Base-by-base conservation (phyloP, 345 rosid species). In the Lepidium didymum region DNA sequence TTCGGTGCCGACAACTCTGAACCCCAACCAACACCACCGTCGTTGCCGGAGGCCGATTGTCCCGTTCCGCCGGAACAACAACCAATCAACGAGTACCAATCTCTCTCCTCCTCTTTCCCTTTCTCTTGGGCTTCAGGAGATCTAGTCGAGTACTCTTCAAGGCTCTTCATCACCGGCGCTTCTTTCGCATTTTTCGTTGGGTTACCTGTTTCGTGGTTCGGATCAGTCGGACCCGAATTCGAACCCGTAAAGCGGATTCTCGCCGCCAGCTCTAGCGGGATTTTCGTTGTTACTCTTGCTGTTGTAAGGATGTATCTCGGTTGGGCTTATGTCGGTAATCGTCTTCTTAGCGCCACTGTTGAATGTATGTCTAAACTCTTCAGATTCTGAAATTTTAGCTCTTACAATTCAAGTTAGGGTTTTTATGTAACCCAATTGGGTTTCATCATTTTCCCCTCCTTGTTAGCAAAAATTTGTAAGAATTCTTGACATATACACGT, bases 251-350 rank as follows among this genome's bases (percentile, higher is more conserved):
- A 76, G 69, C 77, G 77, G 60, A 33, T 86, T 35, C 79, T 90
- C 18, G 83, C 83, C 0, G 90, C 89, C 0, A 75, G 74, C 61
- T 84, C 93, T 2, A 92, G 98, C 46, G 98, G 98, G 70, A 54
- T 92, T 31, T 60, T 90, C 42, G 85, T 84, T 21, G 96, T 87
- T 11, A 90, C 91, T n/a, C 79, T 92, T 41, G 86, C 88, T n/a
- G 96, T 88, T 25, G 81, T 90, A 12, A 86, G 96, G 78, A 92
- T 92, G 98, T 92, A 90, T 69, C 81, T 92, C 23, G 98, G 98
- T 57, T 90, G 98, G 98, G 96, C 98, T 69, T 92, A 92, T 56
- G 97, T 92, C 40, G 96, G 98, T 36, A 92, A 92, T 59, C 91
- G 96, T 13, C 77, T 92, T 84, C 98, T 92, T 52, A 92, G 96